Evolutionary conservation across 108 stramenopile species (phyloP).

Genomic region (Stephanodiscus minutulus): DNA sequence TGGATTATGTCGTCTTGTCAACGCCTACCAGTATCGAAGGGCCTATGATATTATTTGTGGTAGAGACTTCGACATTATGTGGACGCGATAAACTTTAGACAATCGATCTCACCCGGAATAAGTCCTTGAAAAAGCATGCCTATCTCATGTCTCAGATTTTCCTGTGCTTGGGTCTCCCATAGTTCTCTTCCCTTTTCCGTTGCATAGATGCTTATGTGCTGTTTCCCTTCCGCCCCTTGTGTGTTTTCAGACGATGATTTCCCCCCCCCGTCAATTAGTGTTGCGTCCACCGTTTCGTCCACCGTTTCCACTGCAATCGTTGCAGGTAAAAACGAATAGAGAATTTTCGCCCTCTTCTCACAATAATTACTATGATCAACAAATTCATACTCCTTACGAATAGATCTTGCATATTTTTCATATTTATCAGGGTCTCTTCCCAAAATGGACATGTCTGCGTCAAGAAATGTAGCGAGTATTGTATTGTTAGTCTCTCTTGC

Average conservation of each 20-base stretch:
- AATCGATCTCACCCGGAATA: conserved; percentile 52
- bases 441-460: conserved; percentile 84
- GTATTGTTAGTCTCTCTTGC: conserved; percentile 25
- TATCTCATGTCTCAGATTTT: conserved; percentile 70
- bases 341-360: conserved; percentile 67
- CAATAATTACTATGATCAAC: conserved; percentile 70
- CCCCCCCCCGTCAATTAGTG: not conserved
- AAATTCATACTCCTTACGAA: conserved; percentile 75
- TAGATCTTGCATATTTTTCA: conserved; percentile 63
- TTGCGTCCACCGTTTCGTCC: not conserved
- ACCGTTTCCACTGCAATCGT: not conserved
- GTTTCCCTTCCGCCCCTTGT: conserved; percentile 31
- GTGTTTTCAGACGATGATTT: not conserved
- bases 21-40: too few species aligned
- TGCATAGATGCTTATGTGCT: conserved; percentile 44
- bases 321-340: conserved; percentile 65
- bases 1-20: too few species aligned
- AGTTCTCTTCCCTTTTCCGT: conserved; percentile 50
- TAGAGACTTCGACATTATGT: too few species aligned
- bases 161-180: conserved; percentile 59
- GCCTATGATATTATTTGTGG: too few species aligned
- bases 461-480: conserved; percentile 60
- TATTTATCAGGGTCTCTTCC: conserved; percentile 61
- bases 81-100: too few species aligned
- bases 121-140: conserved; percentile 50